Evolutionary conservation across 1,284 basidiomycete species (phyloP), one percentile per base, ranked within the genome.

Genomic region (Fistulinella cinereoalba): DNA sequence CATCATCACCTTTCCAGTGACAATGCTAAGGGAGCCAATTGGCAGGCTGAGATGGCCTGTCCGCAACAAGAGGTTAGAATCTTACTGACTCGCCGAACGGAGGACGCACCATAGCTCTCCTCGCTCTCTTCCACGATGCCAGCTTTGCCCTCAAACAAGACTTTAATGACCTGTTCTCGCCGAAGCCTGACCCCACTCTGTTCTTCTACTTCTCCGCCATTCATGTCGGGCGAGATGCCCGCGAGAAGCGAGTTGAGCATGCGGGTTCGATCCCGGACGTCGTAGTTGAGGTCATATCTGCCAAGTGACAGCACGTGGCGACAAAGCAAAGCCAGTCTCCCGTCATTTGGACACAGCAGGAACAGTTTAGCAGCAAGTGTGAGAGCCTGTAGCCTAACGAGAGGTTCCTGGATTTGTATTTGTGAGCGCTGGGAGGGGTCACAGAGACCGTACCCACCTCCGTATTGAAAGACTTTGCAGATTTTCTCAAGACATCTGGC

Each of bases 181-280:
- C 92, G 72, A 29, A 96, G 70, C 2, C 91, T 74, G 15, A 95
- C 91, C 0, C 91, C 87, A 11, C 79, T 76, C 41, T 79, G 71
- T 43, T 71, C 68, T 29, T 61, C 61, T 6, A 41, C 46, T 32
- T 52, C 52, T 45, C 37, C 41, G 9, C 58, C 59, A 13, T 70
- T 65, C 7, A 72, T 56, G 22, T 54, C 56, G 2, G 75, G 71
- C 29, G 64, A 65, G 22, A 65, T 32, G 33, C 62, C 69, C 10
- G 73, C 65, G 6, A 94, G 71, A 4, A 96, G 75, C 3, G 83
- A 79, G n/a, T 73, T 69, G 13, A 96, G 65, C 77, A 92, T 88
- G 36, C 94, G 76, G 5, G 83, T 85, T 16, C 92, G 83, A 66
- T 97, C 94, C 28, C 94, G 79, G 25, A 97, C 85, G 57, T 95